Conservation (phyloP, 2,329 filamentous ascomycete species). For the Stemphylium beticola region DNA sequence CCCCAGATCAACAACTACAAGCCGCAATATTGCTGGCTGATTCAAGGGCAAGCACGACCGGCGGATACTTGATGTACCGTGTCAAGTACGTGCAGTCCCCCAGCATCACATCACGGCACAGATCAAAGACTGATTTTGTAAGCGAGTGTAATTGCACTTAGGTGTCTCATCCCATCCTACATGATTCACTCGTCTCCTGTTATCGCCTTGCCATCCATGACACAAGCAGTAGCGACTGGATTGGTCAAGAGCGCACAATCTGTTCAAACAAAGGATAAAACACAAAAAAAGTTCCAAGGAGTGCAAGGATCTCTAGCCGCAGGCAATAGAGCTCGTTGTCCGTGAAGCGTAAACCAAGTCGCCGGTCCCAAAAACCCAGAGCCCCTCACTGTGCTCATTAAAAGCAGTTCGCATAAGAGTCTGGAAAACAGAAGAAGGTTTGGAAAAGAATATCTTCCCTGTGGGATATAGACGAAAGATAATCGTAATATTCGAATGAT, state of each 20-base stretch:
- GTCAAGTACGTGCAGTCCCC: not conserved
- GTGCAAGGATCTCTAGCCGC: slow-evolving; percentile 46
- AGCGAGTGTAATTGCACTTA: slow-evolving; percentile 47
- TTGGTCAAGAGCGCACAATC: slow-evolving; percentile 4
- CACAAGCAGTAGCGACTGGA: slow-evolving; percentile 20
- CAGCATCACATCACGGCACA: not conserved
- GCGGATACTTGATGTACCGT: not conserved
- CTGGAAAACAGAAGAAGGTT: slow-evolving; percentile 29
- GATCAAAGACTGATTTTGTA: slow-evolving; percentile 2
- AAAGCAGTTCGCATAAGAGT: slow-evolving; percentile 41
- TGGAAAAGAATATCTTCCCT: slow-evolving; percentile 33
- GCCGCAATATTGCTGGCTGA: not conserved
- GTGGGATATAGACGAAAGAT: slow-evolving; percentile 38
- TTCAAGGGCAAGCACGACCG: not conserved
- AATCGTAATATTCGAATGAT: slow-evolving; percentile 34
- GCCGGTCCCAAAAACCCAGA: slow-evolving; percentile 28
- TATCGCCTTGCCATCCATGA: slow-evolving; percentile 8
- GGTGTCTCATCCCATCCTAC: slow-evolving; percentile 47
- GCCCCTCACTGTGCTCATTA: slow-evolving; percentile 42
- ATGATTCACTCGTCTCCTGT: slow-evolving; percentile 23
- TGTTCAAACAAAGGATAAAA: slow-evolving; percentile 18
- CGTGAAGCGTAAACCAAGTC: slow-evolving; percentile 21
- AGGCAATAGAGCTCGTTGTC: slow-evolving; percentile 44
- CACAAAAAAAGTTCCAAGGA: slow-evolving; percentile 36
- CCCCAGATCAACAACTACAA: slow-evolving; percentile 5